Conservation (phyloP, 208 protist species). For the Leishmania tarentolae region DNA sequence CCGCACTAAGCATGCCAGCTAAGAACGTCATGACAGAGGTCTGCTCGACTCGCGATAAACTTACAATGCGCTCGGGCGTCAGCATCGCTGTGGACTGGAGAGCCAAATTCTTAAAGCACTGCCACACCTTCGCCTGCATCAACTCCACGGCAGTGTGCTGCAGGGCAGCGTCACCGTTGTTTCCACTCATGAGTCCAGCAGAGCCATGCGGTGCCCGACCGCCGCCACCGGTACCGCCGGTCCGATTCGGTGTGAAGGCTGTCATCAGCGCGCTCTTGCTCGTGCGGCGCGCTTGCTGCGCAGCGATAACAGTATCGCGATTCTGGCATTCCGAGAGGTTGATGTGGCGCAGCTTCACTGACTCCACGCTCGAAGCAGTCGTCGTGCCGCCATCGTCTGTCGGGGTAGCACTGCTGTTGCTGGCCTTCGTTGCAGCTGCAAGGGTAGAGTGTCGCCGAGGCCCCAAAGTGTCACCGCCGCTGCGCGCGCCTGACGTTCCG, state of each 20-base stretch:
- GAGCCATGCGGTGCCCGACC: conserved; percentile 1
- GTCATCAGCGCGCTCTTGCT: conserved; percentile 26
- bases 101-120: conserved; percentile 18
- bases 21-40: conserved; percentile 30
- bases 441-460: not conserved
- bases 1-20: conserved; percentile 26
- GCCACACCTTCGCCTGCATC: conserved; percentile 33
- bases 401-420: not conserved
- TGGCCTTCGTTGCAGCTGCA: not conserved
- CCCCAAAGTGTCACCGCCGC: not conserved
- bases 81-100: conserved; percentile 34
- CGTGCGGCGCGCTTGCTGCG: conserved; percentile 30
- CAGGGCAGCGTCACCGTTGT: conserved; percentile 4
- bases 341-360: conserved; percentile 28
- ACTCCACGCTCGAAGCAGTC: not conserved
- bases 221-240: not conserved
- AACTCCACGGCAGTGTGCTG: conserved; percentile 23
- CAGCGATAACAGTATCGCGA: conserved; percentile 25
- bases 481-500: not conserved
- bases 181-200: not conserved
- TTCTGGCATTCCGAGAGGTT: conserved; percentile 24
- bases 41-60: conserved; percentile 33
- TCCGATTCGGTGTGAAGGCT: conserved; percentile 8
- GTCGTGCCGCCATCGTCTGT: not conserved
- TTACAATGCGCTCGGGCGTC: conserved; percentile 3